Base-by-base conservation (phyloP, 768 basidiomycete genomes). In the Panellus pusillus region DNA sequence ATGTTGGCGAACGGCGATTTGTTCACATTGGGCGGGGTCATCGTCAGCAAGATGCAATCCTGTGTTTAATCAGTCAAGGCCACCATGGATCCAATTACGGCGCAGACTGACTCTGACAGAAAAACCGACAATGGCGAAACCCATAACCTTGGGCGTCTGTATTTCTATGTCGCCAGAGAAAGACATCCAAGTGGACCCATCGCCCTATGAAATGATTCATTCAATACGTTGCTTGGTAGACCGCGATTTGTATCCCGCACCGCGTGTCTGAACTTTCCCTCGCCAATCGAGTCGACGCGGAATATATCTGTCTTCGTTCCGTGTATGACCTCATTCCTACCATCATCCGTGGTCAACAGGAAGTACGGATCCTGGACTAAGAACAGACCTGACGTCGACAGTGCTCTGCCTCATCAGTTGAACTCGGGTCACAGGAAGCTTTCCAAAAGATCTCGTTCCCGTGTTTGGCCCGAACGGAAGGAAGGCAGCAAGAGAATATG, bases 291-390 rank as follows among this genome's bases (percentile, higher is more conserved):
- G 57, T 84, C 83, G 1, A 82, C 76, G 51, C 79, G 73, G 86
- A 86, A 89, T 19, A 89, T 89, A 58, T 88, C 83, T 2, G 84
- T 78, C 66, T 83, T 87, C n/a, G 79, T 78, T 1, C 77, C 79
- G 9, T 74, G 61, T 62, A 59, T 83, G 82, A 38, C 83, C 85
- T 57, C 17, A 42, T 32, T 19, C 28, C 19, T 39, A n/a, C 24
- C 11, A 9, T 46, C 48, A 41, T 45, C 40, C 32, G 9, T 28
- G n/a, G 37, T 41, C 27, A 13, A 32, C 27, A 41, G 27, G 37
- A 20, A 38, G 24, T 24, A 24, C 24, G 12, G 29, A 12, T 9
- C 14, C 59, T 31, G 38, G 49, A 38, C 24, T 24, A 24, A 24
- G 6, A 43, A 50, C 70, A 29, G 56, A 79, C 79, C 79, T 78